Conservation (phyloP, 257 asterid species). For the Solanum raphanifolium region DNA sequence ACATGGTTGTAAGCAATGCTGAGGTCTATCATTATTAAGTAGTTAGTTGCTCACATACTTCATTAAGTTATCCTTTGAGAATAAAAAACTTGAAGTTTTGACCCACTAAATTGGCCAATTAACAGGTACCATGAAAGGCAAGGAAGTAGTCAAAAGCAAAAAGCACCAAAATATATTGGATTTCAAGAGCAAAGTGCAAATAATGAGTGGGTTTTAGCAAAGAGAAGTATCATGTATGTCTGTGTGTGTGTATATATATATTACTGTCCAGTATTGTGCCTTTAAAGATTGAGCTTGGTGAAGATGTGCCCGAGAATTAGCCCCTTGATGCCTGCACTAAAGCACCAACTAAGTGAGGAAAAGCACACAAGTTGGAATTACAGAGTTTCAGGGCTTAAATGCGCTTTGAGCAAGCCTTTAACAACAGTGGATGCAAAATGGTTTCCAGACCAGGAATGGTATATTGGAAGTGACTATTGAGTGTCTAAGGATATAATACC, state of each 20-base stretch:
- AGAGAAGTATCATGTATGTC: background rate
- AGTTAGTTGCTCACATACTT: background rate
- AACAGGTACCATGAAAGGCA: background rate
- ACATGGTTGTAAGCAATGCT: background rate
- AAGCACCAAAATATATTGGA: background rate
- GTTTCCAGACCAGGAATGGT: background rate
- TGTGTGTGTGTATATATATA: background rate
- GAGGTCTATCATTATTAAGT: background rate
- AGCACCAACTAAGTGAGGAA: background rate
- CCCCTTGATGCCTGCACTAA: background rate
- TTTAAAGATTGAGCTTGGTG: background rate
- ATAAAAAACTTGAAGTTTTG: background rate
- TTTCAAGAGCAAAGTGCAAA: background rate
- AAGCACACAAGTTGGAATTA: background rate
- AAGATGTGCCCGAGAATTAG: background rate
- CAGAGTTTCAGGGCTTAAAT: background rate
- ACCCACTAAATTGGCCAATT: background rate
- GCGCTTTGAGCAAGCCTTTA: background rate
- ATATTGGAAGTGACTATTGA: background rate
- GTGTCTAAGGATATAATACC: background rate
- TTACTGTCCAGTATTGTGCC: background rate
- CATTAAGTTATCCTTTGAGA: background rate
- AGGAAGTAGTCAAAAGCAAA: background rate
- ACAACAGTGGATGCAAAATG: background rate
- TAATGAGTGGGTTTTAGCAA: background rate